These are phyloP conservation scores for Nitzschia putrida DNA, from an alignment of 108 stramenopile genomes.

Conservation along the genomic window DNA sequence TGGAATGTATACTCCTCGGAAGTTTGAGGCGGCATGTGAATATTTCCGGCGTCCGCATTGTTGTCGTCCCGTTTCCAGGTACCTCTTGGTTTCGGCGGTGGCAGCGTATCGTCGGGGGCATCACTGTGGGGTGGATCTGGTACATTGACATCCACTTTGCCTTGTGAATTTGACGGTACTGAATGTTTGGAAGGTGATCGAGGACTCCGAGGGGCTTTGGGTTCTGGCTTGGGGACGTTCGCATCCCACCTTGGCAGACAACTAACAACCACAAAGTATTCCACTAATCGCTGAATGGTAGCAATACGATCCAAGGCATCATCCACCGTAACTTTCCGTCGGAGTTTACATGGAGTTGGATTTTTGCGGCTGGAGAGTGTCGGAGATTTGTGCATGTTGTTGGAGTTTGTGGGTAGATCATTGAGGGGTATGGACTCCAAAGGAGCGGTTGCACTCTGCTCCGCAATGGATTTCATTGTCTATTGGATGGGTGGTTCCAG, in stretches of 20 bases:
- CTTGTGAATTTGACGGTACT: background rate
- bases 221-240: background rate
- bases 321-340: constrained; percentile 39
- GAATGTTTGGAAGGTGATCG: background rate
- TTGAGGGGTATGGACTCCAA: too few relatives aligned
- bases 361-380: background rate
- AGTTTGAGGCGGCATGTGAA: constrained; percentile 34
- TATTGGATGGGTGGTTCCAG: too few relatives aligned
- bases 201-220: background rate
- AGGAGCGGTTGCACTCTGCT: too few relatives aligned
- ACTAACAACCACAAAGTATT: constrained; percentile 83
- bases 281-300: constrained; percentile 67
- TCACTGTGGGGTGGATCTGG: constrained; percentile 5
- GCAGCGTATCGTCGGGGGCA: constrained; percentile 13
- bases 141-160: background rate
- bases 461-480: too few relatives aligned
- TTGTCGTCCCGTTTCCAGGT: constrained; percentile 34
- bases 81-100: constrained; percentile 36
- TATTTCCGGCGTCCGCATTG: constrained; percentile 33
- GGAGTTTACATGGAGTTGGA: constrained; percentile 20
- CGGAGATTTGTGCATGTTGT: background rate
- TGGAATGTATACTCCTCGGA: constrained; percentile 39
- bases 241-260: constrained; percentile 34
- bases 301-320: constrained; percentile 34
- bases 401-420: background rate